Conservation (phyloP, 768 basidiomycete species). For the Phlebiopsis gigantea region DNA sequence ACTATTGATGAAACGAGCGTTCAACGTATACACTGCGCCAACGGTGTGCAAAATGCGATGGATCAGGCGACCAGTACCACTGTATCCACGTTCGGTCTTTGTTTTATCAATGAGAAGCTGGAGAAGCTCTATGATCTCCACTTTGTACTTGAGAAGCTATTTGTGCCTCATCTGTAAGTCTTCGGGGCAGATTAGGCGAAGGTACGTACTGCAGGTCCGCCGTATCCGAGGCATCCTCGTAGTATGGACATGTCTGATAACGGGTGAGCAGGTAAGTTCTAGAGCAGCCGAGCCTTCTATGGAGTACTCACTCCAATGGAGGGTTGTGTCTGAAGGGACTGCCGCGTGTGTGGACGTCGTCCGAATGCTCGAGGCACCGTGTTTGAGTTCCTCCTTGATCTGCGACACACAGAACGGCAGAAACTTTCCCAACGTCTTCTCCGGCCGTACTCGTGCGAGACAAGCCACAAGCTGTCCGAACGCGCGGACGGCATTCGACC, state of each 20-base stretch:
- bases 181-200: neutral
- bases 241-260: conserved; percentile 70
- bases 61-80: conserved; percentile 71
- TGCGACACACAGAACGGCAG: conserved; percentile 70
- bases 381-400: conserved; percentile 80
- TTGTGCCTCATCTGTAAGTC: neutral
- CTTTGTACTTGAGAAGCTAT: conserved; percentile 67
- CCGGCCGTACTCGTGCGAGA: conserved; percentile 72
- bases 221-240: conserved; percentile 76
- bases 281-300: neutral
- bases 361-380: conserved; percentile 83
- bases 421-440: conserved; percentile 74
- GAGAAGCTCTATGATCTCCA: conserved; percentile 58
- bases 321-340: conserved; percentile 78
- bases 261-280: conserved; percentile 3
- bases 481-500: conserved; percentile 86
- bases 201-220: conserved; percentile 53
- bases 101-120: conserved; percentile 69
- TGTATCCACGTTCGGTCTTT: conserved; percentile 86
- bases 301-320: conserved; percentile 82
- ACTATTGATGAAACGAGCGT: conserved; percentile 75
- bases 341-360: conserved; percentile 73
- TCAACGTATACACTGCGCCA: conserved; percentile 69
- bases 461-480: conserved; percentile 86
- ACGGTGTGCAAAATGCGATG: conserved; percentile 72